Percentiles rank a stretch among this genome's conserved stretches.
phyloP scores from a whole-genome alignment of 305 asterid genomes.

The Solanum hybrid region DNA sequence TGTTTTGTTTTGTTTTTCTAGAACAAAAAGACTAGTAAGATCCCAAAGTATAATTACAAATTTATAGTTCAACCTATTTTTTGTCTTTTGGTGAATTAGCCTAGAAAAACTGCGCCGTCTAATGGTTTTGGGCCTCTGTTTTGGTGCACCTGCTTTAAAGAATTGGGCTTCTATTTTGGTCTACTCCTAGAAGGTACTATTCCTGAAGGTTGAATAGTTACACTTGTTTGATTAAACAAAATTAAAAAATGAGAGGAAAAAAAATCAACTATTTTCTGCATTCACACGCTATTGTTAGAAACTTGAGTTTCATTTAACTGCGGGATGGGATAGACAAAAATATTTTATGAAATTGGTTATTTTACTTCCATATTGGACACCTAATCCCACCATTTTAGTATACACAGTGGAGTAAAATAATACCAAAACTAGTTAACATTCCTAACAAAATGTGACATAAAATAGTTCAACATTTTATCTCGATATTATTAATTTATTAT shows the following conservation, averaged over 20 bases:
- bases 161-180: neutral
- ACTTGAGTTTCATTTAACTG: neutral
- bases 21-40: neutral
- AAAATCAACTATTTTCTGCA: neutral
- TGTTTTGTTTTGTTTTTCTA: neutral
- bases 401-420: neutral
- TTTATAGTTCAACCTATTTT: neutral
- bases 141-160: neutral
- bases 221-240: neutral
- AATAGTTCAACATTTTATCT: neutral
- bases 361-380: neutral
- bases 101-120: conserved; percentile 5
- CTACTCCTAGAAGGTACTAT: neutral
- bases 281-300: neutral
- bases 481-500: neutral
- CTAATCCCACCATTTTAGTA: neutral
- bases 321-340: neutral
- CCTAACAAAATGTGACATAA: neutral
- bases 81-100: neutral
- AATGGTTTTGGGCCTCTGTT: neutral
- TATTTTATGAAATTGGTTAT: neutral
- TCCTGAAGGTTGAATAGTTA: neutral
- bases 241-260: neutral
- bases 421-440: neutral
- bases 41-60: neutral